Evolutionary conservation across 2,329 filamentous ascomycete genomes (phyloP).

Genomic region (Apiospora phragmitis): DNA sequence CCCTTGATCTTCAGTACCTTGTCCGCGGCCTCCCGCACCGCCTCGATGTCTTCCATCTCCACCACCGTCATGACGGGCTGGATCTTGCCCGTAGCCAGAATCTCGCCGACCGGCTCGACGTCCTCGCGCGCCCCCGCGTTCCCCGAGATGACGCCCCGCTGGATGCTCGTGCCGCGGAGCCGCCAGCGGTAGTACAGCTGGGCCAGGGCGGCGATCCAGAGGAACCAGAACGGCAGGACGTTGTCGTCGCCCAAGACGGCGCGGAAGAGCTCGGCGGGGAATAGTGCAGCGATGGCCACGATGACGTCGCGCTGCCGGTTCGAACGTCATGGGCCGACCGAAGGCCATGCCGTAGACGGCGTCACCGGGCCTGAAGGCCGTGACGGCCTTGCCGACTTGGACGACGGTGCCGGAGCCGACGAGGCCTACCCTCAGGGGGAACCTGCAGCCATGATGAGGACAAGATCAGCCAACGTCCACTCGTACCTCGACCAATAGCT

Average conservation of each 20-base stretch:
- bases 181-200: constrained; percentile 43
- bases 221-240: constrained; percentile 38
- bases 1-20: constrained; percentile 42
- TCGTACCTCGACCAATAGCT: too few relatives aligned
- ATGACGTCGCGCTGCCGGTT: constrained; percentile 39
- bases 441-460: constrained; percentile 20
- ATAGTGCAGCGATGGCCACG: constrained; percentile 41
- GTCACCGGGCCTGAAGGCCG: constrained; percentile 31
- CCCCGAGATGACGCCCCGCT: constrained; percentile 47
- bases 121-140: constrained; percentile 41
- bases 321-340: constrained; percentile 12
- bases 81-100: constrained; percentile 43
- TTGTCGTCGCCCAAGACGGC: constrained; percentile 34
- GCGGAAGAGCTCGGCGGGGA: constrained; percentile 30
- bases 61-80: constrained; percentile 43
- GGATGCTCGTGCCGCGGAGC: constrained; percentile 44
- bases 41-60: constrained; percentile 43
- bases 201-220: constrained; percentile 34
- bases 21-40: constrained; percentile 40
- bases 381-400: constrained; percentile 30
- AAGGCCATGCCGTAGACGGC: constrained; percentile 38
- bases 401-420: constrained; percentile 32
- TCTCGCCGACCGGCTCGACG: constrained; percentile 40
- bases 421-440: constrained; percentile 27
- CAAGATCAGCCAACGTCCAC: constrained; percentile 22